These are phyloP conservation scores for Russula brevipes DNA, from an alignment of 768 basidiomycete species.

Conservation along the genomic window DNA sequence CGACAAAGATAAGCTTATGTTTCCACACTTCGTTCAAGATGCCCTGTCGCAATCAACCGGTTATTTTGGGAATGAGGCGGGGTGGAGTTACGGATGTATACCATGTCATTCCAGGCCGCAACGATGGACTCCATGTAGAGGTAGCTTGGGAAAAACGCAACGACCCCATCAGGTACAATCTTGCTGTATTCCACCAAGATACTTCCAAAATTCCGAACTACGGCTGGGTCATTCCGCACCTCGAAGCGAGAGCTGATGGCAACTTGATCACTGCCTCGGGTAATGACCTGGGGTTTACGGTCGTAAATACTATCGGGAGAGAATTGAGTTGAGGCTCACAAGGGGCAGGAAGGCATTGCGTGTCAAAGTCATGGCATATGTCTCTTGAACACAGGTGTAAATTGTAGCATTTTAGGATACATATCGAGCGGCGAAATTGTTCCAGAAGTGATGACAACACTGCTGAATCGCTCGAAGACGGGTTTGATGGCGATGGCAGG, in stretches of 20 bases:
- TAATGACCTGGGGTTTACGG: constrained; percentile 67
- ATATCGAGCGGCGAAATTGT: constrained; percentile 98
- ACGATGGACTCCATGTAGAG: constrained; percentile 99
- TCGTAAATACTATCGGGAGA: constrained; percentile 2
- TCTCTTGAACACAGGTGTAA: constrained; percentile 97
- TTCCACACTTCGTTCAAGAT: constrained; percentile 99
- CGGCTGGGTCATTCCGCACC: constrained; percentile 97
- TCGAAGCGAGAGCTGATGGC: constrained; percentile 98
- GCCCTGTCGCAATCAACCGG: constrained; percentile 49
- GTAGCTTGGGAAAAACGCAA: constrained; percentile 98
- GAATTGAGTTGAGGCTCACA: constrained; percentile 40
- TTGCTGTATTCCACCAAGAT: constrained; percentile 98
- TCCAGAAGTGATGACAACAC: constrained; percentile 97
- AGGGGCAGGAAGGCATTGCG: constrained; percentile 94
- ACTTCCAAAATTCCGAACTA: constrained; percentile 97
- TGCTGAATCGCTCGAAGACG: constrained; percentile 96
- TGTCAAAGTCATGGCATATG: constrained; percentile 95
- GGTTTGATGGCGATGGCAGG: constrained; percentile 97
- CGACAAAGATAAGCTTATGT: constrained; percentile 97
- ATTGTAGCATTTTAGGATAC: constrained; percentile 99
- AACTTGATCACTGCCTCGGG: constrained; percentile 96
- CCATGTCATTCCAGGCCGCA: constrained; percentile 99
- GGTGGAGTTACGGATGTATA: constrained; percentile 37
- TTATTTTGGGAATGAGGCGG: neutral
- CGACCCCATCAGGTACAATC: constrained; percentile 96